Conservation (phyloP, 2,329 filamentous ascomycete genomes). For the Nannizziopsis arthrosporioides region DNA sequence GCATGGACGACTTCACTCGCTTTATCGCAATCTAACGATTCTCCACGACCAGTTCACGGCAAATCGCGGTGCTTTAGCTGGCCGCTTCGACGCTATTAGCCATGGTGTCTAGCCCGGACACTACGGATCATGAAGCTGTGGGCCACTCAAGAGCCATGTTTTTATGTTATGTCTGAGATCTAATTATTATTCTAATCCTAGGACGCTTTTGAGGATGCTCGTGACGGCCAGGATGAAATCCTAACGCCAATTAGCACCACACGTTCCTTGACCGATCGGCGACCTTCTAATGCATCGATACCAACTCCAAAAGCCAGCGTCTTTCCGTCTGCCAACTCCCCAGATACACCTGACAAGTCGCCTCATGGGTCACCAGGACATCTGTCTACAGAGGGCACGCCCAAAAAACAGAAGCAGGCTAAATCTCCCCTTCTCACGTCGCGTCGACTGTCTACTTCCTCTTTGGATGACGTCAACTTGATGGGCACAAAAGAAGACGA, state of each 20-base stretch:
- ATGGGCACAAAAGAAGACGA: slow-evolving; percentile 45
- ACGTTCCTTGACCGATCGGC: slow-evolving; percentile 48
- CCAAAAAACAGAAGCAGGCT: slow-evolving; percentile 26
- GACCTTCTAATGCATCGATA: slow-evolving; percentile 29
- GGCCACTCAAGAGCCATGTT: slow-evolving; percentile 7
- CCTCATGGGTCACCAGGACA: slow-evolving; percentile 21
- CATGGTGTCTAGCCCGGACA: slow-evolving; percentile 31
- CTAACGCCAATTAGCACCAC: slow-evolving; percentile 34
- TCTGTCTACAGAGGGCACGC: slow-evolving; percentile 26
- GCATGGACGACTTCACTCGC: slow-evolving; percentile 5
- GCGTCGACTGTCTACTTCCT: slow-evolving; percentile 45
- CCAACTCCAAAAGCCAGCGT: slow-evolving; percentile 28
- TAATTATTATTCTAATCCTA: slow-evolving; percentile 26
- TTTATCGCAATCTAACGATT: slow-evolving; percentile 4
- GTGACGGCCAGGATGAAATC: slow-evolving; percentile 37
- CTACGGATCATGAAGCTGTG: slow-evolving; percentile 35
- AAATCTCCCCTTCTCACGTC: slow-evolving; percentile 45
- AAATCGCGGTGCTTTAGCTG: background rate
- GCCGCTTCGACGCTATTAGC: slow-evolving; percentile 14
- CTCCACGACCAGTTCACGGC: background rate
- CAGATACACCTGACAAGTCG: slow-evolving; percentile 16
- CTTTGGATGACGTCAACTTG: slow-evolving; percentile 56
- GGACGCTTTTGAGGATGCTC: slow-evolving; percentile 76
- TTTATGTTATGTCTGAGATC: slow-evolving; percentile 7
- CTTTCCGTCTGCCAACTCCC: slow-evolving; percentile 19